Base-by-base conservation (phyloP, 768 basidiomycete genomes). In the Pleurotus citrinopileatus region DNA sequence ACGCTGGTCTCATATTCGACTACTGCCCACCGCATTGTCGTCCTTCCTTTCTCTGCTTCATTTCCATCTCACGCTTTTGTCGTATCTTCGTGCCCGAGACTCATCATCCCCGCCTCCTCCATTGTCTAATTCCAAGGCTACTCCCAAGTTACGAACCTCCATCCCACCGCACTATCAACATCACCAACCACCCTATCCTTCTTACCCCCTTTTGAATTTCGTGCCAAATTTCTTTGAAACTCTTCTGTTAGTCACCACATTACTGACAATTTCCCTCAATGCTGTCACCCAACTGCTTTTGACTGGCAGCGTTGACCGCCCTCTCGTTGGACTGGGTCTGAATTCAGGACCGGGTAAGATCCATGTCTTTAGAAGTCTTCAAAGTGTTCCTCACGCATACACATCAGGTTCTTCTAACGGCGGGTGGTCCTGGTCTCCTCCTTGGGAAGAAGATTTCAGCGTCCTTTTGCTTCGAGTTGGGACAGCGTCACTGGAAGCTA, bases 211-310 rank as follows among this genome's bases (percentile, higher is more conserved):
- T 10, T 77, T 90, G 53, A 89, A 86, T 62, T 87, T 87, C 57
- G 76, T 90, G 53, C 86, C 87, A 3, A 87, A 83, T 66, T 67
- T 87, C 52, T 82, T 91, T 54, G 89, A 91, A 65, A 79, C 86
- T 1, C 44, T 79, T 45, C 77, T 91, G 34, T 59, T 88, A 26
- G 64, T 65, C 20, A 75, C 83, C 37, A 86, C 85, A 9, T 42
- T 80, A 4, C 70, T 87, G 37, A 86, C 89, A 5, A 67, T 84
- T 45, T 65, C 67, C 28, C 79, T 91, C 48, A 87, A 89, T 56
- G 73, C 70, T 9, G 59, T 89, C 58, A 83, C 85, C 0, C 89
- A 90, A 65, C 65, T 91, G 17, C 71, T 89, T 20, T 72, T 85
- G 17, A 76, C 82, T 52, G 87, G 88, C 3, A 60, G 72, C 4